A percentile compares a stretch with the other conserved stretches of the same genome.
These are phyloP conservation scores for Globisporangium perplexum DNA, from an alignment of 352 stramenopile genomes.

Conservation along the genomic window DNA sequence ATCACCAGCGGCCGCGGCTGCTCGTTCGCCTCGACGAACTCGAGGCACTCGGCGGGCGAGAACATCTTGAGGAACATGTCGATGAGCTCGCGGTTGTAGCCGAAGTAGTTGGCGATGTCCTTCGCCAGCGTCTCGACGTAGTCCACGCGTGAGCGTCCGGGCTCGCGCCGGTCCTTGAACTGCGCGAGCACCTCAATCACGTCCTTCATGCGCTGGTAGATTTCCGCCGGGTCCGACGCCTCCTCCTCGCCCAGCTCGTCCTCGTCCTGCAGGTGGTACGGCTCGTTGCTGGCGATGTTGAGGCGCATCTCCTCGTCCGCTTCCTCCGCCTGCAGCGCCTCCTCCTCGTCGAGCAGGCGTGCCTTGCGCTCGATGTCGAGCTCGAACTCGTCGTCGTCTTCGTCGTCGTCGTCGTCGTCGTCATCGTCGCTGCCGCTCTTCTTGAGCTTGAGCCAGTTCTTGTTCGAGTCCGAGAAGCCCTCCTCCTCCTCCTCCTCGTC, in stretches of 20 bases:
- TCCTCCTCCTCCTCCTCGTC: conserved; percentile 40
- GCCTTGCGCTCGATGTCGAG: conserved; percentile 87
- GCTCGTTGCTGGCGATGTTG: conserved; percentile 84
- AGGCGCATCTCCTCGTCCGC: conserved; percentile 83
- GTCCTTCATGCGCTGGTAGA: conserved; percentile 94
- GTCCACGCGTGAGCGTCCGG: conserved; percentile 90
- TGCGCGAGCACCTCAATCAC: conserved; percentile 92
- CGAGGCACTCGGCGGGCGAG: conserved; percentile 94
- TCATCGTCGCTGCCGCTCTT: conserved; percentile 35
- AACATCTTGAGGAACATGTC: conserved; percentile 98
- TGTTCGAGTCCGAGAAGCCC: conserved; percentile 82
- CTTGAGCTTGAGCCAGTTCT: conserved; percentile 83
- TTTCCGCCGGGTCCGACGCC: conserved; percentile 69
- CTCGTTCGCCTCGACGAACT: conserved; percentile 99
- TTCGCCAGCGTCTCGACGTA: conserved; percentile 91
- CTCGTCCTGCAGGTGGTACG: conserved; percentile 74
- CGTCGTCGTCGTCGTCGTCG: conserved; percentile 31
- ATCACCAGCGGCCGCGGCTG: conserved; percentile 97
- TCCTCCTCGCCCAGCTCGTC: conserved; percentile 64
- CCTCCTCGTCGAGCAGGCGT: conserved; percentile 70
- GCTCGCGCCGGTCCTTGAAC: conserved; percentile 93
- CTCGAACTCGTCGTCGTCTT: conserved; percentile 59
- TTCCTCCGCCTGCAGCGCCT: conserved; percentile 61
- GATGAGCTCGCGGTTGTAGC: conserved; percentile 98
- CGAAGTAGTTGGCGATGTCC: conserved; percentile 97